Evolutionary conservation across 169 alveolate species (phyloP).

Genomic region (Cyclospora cayetanensis): DNA sequence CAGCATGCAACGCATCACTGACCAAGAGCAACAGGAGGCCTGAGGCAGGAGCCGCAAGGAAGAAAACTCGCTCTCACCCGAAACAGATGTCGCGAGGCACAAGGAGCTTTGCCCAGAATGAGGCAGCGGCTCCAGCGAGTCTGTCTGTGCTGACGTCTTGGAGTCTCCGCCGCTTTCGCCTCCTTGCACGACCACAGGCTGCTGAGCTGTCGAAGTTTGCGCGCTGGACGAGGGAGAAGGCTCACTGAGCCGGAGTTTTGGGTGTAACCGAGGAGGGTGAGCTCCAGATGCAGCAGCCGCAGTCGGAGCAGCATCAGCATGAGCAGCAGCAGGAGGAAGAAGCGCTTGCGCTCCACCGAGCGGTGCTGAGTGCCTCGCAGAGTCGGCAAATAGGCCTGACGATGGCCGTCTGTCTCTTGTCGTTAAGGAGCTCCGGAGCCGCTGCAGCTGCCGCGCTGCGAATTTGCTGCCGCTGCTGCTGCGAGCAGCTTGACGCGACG

Average conservation of each 20-base stretch:
- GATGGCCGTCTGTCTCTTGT: conserved; percentile 42
- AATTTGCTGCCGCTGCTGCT: conserved; percentile 25
- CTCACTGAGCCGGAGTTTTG: neutral
- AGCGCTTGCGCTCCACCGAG: neutral
- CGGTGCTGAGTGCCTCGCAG: neutral
- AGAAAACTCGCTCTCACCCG: too few relatives aligned
- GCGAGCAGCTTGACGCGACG: neutral
- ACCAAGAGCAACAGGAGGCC: too few relatives aligned
- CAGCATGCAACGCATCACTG: too few relatives aligned
- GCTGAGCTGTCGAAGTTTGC: neutral
- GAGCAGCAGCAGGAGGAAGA: neutral
- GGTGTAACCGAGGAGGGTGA: neutral
- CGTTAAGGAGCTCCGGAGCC: conserved; percentile 40
- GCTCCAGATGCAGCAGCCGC: neutral
- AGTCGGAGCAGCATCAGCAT: neutral
- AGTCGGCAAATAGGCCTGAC: neutral
- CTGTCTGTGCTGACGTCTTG: neutral
- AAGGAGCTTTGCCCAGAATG: neutral
- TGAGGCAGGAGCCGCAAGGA: too few relatives aligned
- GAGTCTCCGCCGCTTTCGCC: neutral
- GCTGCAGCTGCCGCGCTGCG: conserved; percentile 54
- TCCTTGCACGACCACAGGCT: neutral
- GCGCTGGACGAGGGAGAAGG: too few relatives aligned
- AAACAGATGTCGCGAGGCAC: too few relatives aligned
- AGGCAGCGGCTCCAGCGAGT: too few relatives aligned